Evolutionary conservation across 2,329 filamentous ascomycete genomes (phyloP), one percentile per base, ranked within the genome.

Genomic region (Botrytis squamosa): DNA sequence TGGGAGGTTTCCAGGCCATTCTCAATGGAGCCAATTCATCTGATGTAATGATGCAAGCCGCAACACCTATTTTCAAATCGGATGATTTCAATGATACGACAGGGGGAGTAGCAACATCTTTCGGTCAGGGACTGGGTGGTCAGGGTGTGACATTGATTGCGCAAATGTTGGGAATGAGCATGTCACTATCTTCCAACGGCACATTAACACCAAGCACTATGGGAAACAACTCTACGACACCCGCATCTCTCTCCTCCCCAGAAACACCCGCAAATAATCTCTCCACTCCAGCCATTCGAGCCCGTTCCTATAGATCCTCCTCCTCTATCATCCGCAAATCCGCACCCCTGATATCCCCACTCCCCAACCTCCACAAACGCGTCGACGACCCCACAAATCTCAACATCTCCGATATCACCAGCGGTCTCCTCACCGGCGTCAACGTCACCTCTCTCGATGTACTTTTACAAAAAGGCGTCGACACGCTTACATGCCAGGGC

Each of bases 1-100:
- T 72, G 70, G 70, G 70, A n/a, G 70, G 70, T 12, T 33, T 72
- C 29, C 49, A 72, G 29, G 65, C 46, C 20, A 72, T 72, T n/a
- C 33, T 72, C 10, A 72, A 38, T 29, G 70, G 70, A 16, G 62
- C 52, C 12, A 46, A 60, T 46, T 9, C 46, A 10, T 46, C n/a
- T 16, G 12, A 36, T 25, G 62, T 66, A n/a, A 68, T 72, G 70
- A 67, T 46, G 38, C 62, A 67, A 36, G 46, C 62, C 0, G 46
- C 63, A 22, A 38, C 20, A 14, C 70, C 70, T 6, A 18, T 68
- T 29, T 72, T 72, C 29, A 49, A 49, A 33, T 38, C 70, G 6
- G 8, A 57, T 40, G 29, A 42, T 18, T 72, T 72, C 38, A 29
- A 72, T 33, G 70, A 72, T 59, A 72, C 70, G n/a, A 68, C 63